These are phyloP conservation scores for Boletus bicolor DNA, from an alignment of 768 basidiomycete genomes.

Conservation along the genomic window DNA sequence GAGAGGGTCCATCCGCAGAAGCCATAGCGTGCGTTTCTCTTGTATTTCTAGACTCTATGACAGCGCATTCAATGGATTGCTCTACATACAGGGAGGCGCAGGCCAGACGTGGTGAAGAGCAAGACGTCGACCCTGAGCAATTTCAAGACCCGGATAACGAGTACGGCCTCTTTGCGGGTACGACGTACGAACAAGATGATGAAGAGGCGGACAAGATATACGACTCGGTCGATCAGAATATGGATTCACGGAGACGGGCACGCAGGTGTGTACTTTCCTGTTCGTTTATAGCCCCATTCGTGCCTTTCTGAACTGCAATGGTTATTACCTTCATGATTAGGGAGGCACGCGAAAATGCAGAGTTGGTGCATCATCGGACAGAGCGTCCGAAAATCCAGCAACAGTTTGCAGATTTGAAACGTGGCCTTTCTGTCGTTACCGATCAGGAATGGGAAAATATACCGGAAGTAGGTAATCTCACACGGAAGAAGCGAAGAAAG, in stretches of 20 bases:
- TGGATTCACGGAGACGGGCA: conserved; percentile 81
- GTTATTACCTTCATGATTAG: conserved; percentile 30
- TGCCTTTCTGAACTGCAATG: background rate
- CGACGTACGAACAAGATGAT: conserved; percentile 94
- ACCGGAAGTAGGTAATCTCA: conserved; percentile 95
- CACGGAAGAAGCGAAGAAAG: conserved; percentile 82
- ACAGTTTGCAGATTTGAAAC: conserved; percentile 93
- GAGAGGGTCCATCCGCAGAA: conserved; percentile 92
- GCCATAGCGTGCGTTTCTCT: conserved; percentile 66
- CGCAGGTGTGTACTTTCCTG: conserved; percentile 63
- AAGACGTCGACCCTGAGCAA: conserved; percentile 84
- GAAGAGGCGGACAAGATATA: conserved; percentile 97
- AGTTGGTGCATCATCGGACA: conserved; percentile 72
- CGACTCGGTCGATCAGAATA: conserved; percentile 83
- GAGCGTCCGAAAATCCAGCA: conserved; percentile 94
- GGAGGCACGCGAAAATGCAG: conserved; percentile 74
- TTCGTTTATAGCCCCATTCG: conserved; percentile 32
- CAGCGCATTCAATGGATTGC: background rate
- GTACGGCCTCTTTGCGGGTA: conserved; percentile 92
- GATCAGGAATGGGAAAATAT: conserved; percentile 94
- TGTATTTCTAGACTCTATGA: background rate
- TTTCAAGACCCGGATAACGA: conserved; percentile 98
- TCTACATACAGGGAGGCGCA: conserved; percentile 72
- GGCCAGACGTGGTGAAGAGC: conserved; percentile 81
- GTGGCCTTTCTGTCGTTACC: conserved; percentile 79